Percentiles rank a stretch among this genome's conserved stretches.
phyloP scores from a whole-genome alignment of 345 rosid species.

The Euphorbia lathyris region DNA sequence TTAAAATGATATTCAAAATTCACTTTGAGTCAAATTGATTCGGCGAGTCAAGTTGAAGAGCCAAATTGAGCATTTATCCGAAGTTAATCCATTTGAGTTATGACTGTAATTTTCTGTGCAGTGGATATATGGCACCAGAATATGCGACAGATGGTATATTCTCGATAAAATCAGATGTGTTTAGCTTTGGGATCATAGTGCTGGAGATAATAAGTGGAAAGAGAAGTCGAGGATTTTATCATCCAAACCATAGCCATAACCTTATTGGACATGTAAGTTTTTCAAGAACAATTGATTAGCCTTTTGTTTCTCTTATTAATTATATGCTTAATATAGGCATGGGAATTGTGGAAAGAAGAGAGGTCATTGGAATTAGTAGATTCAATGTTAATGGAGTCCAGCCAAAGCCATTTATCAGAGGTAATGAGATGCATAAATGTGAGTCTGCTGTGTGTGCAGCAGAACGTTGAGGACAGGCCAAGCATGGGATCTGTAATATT shows the following conservation, averaged over 20 bases:
- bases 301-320: not conserved
- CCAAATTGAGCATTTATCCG: too few species aligned
- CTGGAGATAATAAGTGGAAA: constrained; percentile 10
- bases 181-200: constrained; percentile 12
- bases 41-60: too few species aligned
- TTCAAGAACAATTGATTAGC: not conserved
- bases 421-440: constrained; percentile 5
- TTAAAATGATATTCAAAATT: too few species aligned
- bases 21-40: too few species aligned
- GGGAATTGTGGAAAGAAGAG: constrained; percentile 22
- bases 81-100: not conserved
- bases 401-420: not conserved
- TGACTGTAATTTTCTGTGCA: not conserved
- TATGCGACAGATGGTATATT: constrained; percentile 16
- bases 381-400: not conserved
- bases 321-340: not conserved
- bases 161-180: constrained; percentile 17
- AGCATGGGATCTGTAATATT: constrained; percentile 14
- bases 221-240: constrained; percentile 8
- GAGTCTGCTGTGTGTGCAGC: constrained; percentile 18
- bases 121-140: constrained; percentile 13
- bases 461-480: not conserved
- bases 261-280: constrained; percentile 15
- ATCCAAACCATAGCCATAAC: not conserved
- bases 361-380: constrained; percentile 5